These are phyloP conservation scores for Eutypa lata DNA, from an alignment of 2,329 filamentous ascomycete genomes.

Conservation along the genomic window DNA sequence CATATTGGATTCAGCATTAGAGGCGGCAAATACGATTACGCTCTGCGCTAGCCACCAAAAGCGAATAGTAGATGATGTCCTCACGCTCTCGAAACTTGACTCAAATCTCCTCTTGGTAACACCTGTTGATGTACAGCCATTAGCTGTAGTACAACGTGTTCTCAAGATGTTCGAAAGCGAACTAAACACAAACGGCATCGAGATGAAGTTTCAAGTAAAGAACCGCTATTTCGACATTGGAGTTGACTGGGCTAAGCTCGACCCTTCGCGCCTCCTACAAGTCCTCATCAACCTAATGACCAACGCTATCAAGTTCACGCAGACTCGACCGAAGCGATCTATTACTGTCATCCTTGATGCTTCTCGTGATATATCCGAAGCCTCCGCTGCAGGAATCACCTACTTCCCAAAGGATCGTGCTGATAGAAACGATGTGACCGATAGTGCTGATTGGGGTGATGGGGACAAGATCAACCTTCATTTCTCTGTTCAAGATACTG, in stretches of 20 bases:
- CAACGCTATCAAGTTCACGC: constrained; percentile 64
- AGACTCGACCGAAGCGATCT: constrained; percentile 53
- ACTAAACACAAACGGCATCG: constrained; percentile 67
- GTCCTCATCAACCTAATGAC: constrained; percentile 74
- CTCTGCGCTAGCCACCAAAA: constrained; percentile 79
- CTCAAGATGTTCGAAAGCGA: constrained; percentile 80
- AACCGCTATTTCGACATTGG: constrained; percentile 62
- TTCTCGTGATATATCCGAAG: constrained; percentile 48
- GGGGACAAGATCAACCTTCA: constrained; percentile 71
- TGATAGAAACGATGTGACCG: constrained; percentile 42
- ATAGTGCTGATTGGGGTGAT: constrained; percentile 64
- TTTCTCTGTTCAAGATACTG: constrained; percentile 70
- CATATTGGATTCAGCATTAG: constrained; percentile 54
- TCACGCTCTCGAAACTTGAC: constrained; percentile 68
- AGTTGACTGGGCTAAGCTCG: constrained; percentile 70
- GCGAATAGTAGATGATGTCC: constrained; percentile 65
- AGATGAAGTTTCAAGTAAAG: constrained; percentile 66
- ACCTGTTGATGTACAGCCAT: constrained; percentile 66
- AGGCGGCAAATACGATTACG: constrained; percentile 78
- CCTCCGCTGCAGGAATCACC: constrained; percentile 36
- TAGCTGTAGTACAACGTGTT: constrained; percentile 64
- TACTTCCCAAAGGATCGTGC: constrained; percentile 47
- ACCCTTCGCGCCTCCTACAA: constrained; percentile 71
- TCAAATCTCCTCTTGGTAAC: constrained; percentile 68
- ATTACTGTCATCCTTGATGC: constrained; percentile 67